phyloP scores from a whole-genome alignment of 2,329 filamentous ascomycete genomes.

The Cordyceps farinosa region DNA sequence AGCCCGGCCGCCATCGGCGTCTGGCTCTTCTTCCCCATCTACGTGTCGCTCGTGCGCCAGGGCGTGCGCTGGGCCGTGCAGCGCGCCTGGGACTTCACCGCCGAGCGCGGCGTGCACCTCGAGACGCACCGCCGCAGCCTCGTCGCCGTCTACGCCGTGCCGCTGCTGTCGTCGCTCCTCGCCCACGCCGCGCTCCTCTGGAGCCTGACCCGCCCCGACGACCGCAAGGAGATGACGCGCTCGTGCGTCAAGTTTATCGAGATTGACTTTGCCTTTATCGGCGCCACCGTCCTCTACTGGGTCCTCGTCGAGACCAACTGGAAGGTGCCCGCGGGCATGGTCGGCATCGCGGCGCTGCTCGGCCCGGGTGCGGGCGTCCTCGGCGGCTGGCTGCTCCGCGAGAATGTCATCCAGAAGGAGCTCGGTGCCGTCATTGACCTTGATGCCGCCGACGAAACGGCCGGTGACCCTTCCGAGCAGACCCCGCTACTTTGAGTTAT shows the following conservation, averaged over 20 bases:
- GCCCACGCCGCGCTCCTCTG: constrained; percentile 43
- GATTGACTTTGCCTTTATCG: constrained; percentile 44
- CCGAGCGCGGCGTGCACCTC: constrained; percentile 37
- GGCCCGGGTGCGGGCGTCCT: constrained; percentile 39
- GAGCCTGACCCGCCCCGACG: constrained; percentile 38
- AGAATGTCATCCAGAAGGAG: constrained; percentile 31
- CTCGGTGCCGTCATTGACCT: constrained; percentile 19
- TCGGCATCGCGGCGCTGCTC: constrained; percentile 29
- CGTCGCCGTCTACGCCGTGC: constrained; percentile 42
- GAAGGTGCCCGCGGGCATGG: constrained; percentile 34
- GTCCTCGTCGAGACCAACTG: constrained; percentile 49
- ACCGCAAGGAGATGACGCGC: constrained; percentile 49
- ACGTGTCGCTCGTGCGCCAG: constrained; percentile 43
- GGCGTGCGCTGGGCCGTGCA: constrained; percentile 30
- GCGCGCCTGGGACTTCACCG: constrained; percentile 25
- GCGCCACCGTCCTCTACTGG: constrained; percentile 51
- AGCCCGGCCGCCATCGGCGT: constrained; percentile 35
- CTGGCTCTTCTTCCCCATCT: constrained; percentile 53
- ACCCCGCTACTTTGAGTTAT: not conserved
- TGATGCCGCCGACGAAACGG: constrained; percentile 18
- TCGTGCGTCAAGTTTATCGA: constrained; percentile 44
- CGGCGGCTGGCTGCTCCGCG: constrained; percentile 39
- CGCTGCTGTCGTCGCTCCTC: constrained; percentile 40
- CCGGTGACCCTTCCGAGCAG: constrained; percentile 10
- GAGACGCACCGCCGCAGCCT: constrained; percentile 40